Base-by-base conservation (phyloP, 2,329 filamentous ascomycete genomes). In the Plectosphaerella cucumerina region DNA sequence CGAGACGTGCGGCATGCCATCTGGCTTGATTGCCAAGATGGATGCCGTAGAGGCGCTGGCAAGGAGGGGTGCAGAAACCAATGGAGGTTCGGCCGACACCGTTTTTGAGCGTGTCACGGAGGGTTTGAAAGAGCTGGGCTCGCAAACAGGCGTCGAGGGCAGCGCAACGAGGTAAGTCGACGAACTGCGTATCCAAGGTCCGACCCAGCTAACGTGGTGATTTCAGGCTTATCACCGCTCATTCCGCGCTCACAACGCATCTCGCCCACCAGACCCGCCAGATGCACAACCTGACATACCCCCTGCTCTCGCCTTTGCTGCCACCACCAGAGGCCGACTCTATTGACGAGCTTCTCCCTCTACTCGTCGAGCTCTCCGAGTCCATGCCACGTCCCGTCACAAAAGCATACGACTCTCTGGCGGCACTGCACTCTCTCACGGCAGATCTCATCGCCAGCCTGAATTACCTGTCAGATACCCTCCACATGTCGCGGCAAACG, bases 401-500 rank as follows among this genome's bases (percentile, higher is more conserved):
- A 55, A 63, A 79, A 14, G 82, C 83, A 1, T 79, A 87, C 58
- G 77, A 78, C 58, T 89, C 87, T 10, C 72, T 92, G 44, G 78
- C 84, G 52, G 78, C 82, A 20, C 77, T 93, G 48, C 85, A 90
- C 63, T 76, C 81, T 6, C 76, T 89, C 56, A 92, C 88, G 0
- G 75, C 81, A 22, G 87, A 91, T 55, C 73, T 93, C 23, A 82
- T 93, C 9, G 82, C 90, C 61, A 89, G 90, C 6, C 80, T 99
- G 44, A 90, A 90, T 59, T 87, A 90, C 58, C 77, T 99, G 5
- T 90, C 89, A 6, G 94, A 99, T 66, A 92, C 90, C 4, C 77
- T 99, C 33, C 93, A 97, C 69, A 96, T 97, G 86, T 91, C 88
- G 31, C 85, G 90, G 12, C 93, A 97, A 69, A 88, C 89, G 1